Evolutionary conservation across 2,329 filamentous ascomycete genomes (phyloP).

Genomic region (Monilinia aucupariae): DNA sequence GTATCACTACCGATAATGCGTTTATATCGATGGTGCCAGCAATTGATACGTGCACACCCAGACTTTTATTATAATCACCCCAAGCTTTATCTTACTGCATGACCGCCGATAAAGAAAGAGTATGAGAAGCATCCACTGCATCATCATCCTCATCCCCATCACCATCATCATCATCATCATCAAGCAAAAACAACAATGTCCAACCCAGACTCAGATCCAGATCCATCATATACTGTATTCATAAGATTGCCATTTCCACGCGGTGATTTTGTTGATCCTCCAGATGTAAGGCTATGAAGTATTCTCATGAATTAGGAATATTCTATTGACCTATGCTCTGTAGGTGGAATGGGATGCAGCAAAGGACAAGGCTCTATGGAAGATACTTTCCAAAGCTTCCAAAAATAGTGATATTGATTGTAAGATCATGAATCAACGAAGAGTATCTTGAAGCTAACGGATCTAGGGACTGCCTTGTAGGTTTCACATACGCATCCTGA

Average conservation of each 20-base stretch:
- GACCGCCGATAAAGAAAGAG: conserved; percentile 22
- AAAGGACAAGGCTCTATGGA: conserved; percentile 88
- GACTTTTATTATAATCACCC: not conserved
- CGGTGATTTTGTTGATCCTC: conserved; percentile 84
- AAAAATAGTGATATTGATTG: conserved; percentile 82
- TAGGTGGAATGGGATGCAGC: conserved; percentile 81
- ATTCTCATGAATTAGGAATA: not conserved
- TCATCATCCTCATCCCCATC: not conserved
- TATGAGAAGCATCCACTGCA: conserved; percentile 14
- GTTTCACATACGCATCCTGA: conserved; percentile 30
- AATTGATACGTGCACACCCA: not conserved
- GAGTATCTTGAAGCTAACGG: conserved; percentile 20
- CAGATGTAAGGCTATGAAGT: conserved; percentile 62
- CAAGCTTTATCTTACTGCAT: conserved; percentile 26
- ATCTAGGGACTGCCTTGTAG: conserved; percentile 70
- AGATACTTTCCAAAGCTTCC: conserved; percentile 74
- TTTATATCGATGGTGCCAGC: too few relatives aligned
- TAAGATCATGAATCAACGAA: conserved; percentile 39
- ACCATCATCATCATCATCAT: conserved; percentile 1
- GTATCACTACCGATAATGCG: too few relatives aligned
- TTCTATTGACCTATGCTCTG: conserved; percentile 18
- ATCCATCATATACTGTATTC: conserved; percentile 59
- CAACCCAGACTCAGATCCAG: conserved; percentile 17
- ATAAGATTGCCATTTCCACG: conserved; percentile 85
- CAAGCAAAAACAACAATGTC: conserved; percentile 26